A percentile compares a stretch with the other conserved stretches of the same genome.
phyloP scores from a whole-genome alignment of 305 asterid genomes.

The Fraxinus dipetala region DNA sequence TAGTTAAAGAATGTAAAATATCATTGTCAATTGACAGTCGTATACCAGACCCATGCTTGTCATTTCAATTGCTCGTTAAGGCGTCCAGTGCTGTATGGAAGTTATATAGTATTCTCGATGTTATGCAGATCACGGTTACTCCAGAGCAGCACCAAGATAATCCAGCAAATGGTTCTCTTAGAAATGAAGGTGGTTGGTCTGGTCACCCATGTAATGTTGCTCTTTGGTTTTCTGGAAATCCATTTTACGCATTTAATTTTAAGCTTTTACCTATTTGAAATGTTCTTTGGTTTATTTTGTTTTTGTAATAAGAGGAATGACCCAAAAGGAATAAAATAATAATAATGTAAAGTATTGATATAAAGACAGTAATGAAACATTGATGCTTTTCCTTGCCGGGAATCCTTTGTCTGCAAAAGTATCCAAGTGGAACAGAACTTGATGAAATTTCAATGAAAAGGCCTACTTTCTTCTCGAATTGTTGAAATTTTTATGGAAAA shows the following conservation, averaged over 20 bases:
- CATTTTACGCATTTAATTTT: background rate
- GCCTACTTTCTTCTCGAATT: background rate
- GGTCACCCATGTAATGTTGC: conserved; percentile 5
- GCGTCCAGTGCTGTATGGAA: background rate
- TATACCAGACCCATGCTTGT: background rate
- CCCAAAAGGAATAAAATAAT: background rate
- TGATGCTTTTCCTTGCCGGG: background rate
- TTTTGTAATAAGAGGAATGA: background rate
- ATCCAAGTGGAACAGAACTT: background rate
- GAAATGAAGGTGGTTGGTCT: conserved; percentile 55
- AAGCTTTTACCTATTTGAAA: background rate
- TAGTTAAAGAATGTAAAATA: background rate
- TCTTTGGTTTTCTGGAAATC: background rate
- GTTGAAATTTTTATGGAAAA: background rate
- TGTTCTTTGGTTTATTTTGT: background rate
- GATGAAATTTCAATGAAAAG: background rate
- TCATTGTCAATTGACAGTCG: background rate
- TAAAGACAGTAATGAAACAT: background rate
- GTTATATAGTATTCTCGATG: conserved; percentile 13
- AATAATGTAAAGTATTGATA: background rate
- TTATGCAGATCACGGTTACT: conserved; percentile 47
- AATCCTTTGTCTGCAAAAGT: background rate
- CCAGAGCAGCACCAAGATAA: conserved; percentile 36
- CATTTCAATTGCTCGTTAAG: background rate
- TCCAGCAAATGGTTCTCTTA: conserved; percentile 29